These are phyloP conservation scores for Reticulascus tulasneorum DNA, from an alignment of 2,329 filamentous ascomycete genomes.

Conservation along the genomic window DNA sequence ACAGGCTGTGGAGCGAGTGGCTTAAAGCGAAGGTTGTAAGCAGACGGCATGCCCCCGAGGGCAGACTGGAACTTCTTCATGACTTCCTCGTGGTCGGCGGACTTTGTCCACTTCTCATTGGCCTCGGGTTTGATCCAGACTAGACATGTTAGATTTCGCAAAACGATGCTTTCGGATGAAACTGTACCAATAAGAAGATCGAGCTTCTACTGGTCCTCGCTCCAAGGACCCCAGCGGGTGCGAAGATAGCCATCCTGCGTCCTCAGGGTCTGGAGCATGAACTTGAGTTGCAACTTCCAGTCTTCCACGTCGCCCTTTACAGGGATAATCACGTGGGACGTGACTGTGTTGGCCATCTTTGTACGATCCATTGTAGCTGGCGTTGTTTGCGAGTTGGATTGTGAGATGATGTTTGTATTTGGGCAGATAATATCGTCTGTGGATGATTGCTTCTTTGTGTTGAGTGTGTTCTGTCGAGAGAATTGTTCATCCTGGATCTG, in stretches of 20 bases:
- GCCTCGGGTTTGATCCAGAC: constrained; percentile 10
- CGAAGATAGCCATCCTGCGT: constrained; percentile 8
- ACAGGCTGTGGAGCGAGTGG: constrained; percentile 8
- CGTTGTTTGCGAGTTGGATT: too few relatives aligned
- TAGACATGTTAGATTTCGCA: background rate
- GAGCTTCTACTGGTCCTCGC: constrained; percentile 6
- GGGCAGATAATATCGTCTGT: too few relatives aligned
- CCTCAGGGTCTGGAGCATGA: constrained; percentile 8
- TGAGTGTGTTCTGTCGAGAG: too few relatives aligned
- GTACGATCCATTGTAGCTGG: too few relatives aligned
- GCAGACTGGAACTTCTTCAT: constrained; percentile 6
- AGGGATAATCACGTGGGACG: constrained; percentile 9
- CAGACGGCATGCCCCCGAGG: constrained; percentile 2
- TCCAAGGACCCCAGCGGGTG: constrained; percentile 10
- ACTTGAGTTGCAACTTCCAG: constrained; percentile 9
- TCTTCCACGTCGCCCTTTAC: constrained; percentile 8
- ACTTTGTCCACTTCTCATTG: constrained; percentile 7
- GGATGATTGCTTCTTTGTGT: too few relatives aligned
- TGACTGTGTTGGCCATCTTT: too few relatives aligned
- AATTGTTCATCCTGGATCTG: too few relatives aligned
- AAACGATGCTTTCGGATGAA: background rate
- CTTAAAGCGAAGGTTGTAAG: constrained; percentile 10
- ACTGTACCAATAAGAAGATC: constrained; percentile 8
- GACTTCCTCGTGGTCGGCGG: background rate
- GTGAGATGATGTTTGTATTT: too few relatives aligned